phyloP scores from a whole-genome alignment of 2,329 filamentous ascomycete species.

The Penicillium nordicum region DNA sequence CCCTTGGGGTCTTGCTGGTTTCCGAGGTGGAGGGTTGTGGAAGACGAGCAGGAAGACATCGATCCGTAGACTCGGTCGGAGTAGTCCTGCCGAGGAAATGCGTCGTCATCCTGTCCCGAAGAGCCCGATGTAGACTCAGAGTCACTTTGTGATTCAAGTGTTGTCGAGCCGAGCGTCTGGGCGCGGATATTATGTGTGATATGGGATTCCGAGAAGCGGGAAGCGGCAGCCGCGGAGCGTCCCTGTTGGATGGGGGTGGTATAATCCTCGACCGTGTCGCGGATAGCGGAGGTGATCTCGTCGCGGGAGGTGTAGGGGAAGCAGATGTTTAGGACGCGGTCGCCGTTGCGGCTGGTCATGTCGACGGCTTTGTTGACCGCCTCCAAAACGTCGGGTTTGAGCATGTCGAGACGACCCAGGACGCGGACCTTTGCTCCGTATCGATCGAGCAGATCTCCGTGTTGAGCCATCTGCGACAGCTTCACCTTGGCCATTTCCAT shows the following conservation, averaged over 20 bases:
- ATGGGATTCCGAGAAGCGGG: slow-evolving; percentile 76
- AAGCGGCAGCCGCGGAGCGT: slow-evolving; percentile 26
- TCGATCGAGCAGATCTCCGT: slow-evolving; percentile 86
- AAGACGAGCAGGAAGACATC: slow-evolving; percentile 40
- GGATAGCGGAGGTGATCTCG: slow-evolving; percentile 88
- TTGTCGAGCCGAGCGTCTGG: slow-evolving; percentile 46
- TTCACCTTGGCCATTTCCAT: slow-evolving; percentile 99
- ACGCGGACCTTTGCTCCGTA: slow-evolving; percentile 87
- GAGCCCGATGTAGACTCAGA: slow-evolving; percentile 45
- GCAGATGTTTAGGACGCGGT: slow-evolving; percentile 83
- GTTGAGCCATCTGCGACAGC: slow-evolving; percentile 83
- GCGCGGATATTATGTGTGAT: slow-evolving; percentile 83
- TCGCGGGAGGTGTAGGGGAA: slow-evolving; percentile 96
- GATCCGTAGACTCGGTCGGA: slow-evolving; percentile 32
- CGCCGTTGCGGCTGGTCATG: slow-evolving; percentile 81
- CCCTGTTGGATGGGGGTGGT: slow-evolving; percentile 62
- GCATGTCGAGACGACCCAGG: slow-evolving; percentile 76
- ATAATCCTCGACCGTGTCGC: slow-evolving; percentile 82
- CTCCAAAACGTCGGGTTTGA: slow-evolving; percentile 82
- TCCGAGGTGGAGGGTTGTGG: slow-evolving; percentile 50
- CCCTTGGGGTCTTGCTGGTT: slow-evolving; percentile 35
- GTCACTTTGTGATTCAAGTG: slow-evolving; percentile 45
- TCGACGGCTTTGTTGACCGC: slow-evolving; percentile 83
- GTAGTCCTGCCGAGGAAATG: slow-evolving; percentile 25
- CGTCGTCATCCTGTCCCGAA: slow-evolving; percentile 45